Evolutionary conservation across 192 early-diverging fungal species (phyloP), one percentile per base, ranked within the genome.

Genomic region (Pecoramyces ruminantium): DNA sequence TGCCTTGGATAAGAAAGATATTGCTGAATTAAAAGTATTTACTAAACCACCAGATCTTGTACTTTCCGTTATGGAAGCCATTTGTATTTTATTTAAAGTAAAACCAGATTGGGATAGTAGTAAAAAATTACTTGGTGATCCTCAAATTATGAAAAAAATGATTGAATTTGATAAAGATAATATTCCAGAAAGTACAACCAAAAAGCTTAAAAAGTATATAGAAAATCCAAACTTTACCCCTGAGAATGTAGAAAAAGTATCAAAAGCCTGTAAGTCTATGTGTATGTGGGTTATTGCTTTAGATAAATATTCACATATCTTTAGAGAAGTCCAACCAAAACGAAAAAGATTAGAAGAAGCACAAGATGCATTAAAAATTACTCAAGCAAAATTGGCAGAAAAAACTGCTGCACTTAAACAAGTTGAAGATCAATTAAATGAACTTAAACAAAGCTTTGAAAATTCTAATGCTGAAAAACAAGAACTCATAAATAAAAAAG

Each of bases 271-370:
- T 78, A 89, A 89, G 79, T 88, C 87, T 79, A 88, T 90, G 86
- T 87, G 85, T 79, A 90, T 90, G 89, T 90, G 89, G 89, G 89
- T 87, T 30, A 86, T 90, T 81, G 89, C 89, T 0, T 88, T 90
- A 87, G 89, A 90, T 29, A 81, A 89, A 29, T 90, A 90, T 78
- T 90, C 88, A 17, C 81, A 88, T 13, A 87, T 90, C 2, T 90
- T 87, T 81, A 88, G 88, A 77, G 87, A 90, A 81, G 89, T 90
- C 11, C 77, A 79, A 18, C 89, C 89, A 78, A 90, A 90, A 80
- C 51, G 87, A 30, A 85, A 85, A 78, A 81, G 88, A 14, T 79
- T 90, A 78, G 89, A 90, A 80, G 89, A 90, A 83, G 89, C 89
- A 3, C 89, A 91, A 39, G 78, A 58, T 28, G 86, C 87, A 15